Percentiles rank a stretch among this genome's conserved stretches.
phyloP scores from a whole-genome alignment of 148 eudicot species.

The Euryodendron excelsum region DNA sequence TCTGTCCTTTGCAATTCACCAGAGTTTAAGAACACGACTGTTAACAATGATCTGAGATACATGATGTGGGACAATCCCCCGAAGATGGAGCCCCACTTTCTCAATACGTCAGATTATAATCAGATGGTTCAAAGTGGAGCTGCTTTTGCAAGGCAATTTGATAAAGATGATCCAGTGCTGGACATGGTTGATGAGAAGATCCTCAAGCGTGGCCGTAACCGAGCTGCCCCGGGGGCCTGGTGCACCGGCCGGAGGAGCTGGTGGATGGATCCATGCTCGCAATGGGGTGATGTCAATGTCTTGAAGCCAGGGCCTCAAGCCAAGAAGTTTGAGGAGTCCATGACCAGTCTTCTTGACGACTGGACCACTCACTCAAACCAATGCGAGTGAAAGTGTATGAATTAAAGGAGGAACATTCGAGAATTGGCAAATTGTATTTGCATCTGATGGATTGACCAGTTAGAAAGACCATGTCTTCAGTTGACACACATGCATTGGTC shows the following conservation, averaged over 20 bases:
- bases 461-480: not conserved
- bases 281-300: constrained; percentile 75
- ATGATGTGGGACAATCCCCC: constrained; percentile 98
- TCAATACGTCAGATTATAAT: constrained; percentile 55
- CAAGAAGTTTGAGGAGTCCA: constrained; percentile 44
- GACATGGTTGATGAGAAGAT: constrained; percentile 71
- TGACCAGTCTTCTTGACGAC: constrained; percentile 54
- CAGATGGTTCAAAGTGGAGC: constrained; percentile 88
- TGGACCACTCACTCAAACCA: constrained; percentile 53
- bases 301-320: constrained; percentile 68
- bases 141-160: constrained; percentile 77
- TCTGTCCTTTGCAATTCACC: constrained; percentile 78
- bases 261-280: constrained; percentile 61
- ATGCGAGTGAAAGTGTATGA: constrained; percentile 48
- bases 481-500: not conserved
- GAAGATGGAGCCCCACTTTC: constrained; percentile 78
- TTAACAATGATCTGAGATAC: constrained; percentile 75
- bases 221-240: constrained; percentile 89
- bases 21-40: constrained; percentile 81
- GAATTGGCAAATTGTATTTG: not conserved
- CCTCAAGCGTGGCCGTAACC: constrained; percentile 57
- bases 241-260: constrained; percentile 59
- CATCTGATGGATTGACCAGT: not conserved
- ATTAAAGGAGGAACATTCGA: not conserved
- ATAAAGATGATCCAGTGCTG: constrained; percentile 59